phyloP scores from a whole-genome alignment of 1,139 yeast genomes.

The Pneumocystis carinii region DNA sequence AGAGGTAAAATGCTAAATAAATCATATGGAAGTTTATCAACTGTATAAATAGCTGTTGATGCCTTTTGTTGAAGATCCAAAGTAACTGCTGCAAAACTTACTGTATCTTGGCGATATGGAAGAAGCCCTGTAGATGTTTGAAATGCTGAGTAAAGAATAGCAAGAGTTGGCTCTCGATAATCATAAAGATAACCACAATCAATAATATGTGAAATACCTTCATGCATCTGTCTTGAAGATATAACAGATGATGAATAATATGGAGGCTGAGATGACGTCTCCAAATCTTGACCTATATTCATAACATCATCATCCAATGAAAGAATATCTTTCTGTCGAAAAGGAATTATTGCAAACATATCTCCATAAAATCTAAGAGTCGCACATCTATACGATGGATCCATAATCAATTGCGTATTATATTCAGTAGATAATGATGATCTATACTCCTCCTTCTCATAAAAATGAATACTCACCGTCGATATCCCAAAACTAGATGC shows the following conservation, averaged over 20 bases:
- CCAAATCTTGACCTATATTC: constrained; percentile 3
- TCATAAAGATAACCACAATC: constrained; percentile 57
- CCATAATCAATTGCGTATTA: constrained; percentile 42
- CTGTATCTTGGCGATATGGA: constrained; percentile 46
- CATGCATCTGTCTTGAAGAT: constrained; percentile 42
- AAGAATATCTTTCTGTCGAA: constrained; percentile 31
- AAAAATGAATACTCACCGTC: constrained; percentile 73
- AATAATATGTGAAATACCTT: constrained; percentile 44
- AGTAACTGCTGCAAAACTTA: constrained; percentile 46
- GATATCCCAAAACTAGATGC: constrained; percentile 34
- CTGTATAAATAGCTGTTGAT: constrained; percentile 51
- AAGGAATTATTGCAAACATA: constrained; percentile 59
- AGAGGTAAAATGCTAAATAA: constrained; percentile 50
- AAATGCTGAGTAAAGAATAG: constrained; percentile 44
- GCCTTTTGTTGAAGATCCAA: constrained; percentile 48
- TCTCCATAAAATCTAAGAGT: constrained; percentile 53
- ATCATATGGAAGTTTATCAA: constrained; percentile 61
- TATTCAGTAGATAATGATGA: constrained; percentile 31
- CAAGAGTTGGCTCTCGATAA: constrained; percentile 69
- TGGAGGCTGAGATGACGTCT: constrained; percentile 11
- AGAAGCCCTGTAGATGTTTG: constrained; percentile 68
- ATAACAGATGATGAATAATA: constrained; percentile 37
- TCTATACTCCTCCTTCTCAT: constrained; percentile 52
- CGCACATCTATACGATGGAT: constrained; percentile 49
- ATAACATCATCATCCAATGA: constrained; percentile 8